Base-by-base conservation (phyloP, 306 rosid genomes). In the Citrullus amarus region DNA sequence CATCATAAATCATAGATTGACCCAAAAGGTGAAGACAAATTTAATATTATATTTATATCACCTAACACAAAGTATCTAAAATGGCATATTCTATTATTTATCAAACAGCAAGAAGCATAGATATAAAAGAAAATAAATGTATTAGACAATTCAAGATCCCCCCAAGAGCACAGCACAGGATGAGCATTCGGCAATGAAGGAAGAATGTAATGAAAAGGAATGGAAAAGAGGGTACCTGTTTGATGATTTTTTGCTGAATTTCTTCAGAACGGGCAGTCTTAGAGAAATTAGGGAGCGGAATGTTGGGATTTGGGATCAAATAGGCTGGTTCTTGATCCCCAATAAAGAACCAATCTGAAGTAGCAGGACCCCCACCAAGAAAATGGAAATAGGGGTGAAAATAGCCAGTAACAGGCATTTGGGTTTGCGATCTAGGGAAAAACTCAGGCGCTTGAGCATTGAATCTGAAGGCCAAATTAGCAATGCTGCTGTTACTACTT, bases 401-500 rank as follows among this genome's bases (percentile, higher is more conserved):
- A 85, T 91, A 95, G 63, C 96, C 90, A 0, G 97, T 87, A 59
- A 92, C 50, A 0, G 97, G 96, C 79, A 88, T 43, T 79, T 91
- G 96, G 50, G 93, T 9, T 9, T 87, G 95, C 22, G 97, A 80
- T 81, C 93, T 86, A 14, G 99, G 99, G 7, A 95, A 93, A n/a
- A 95, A 95, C 78, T 92, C 99, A 50, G 97, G 97, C 9, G 99
- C 97, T 80, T 91, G 96, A 1, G 91, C 97, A 83, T 95, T 95
- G 84, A 95, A 92, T 78, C 83, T 92, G 93, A 92, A 95, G 39
- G 88, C 62, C 34, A 56, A 18, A 34, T n/a, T 18, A 36, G 17
- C 39, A 55, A 18, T 30, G 4, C 53, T 56, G 13, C 32, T 56
- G 1, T 10, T 76, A 11, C 79, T 38, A 22, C 54, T 9, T 9